These are phyloP conservation scores for Clitoria ternatea DNA, from an alignment of 306 rosid species.

Conservation along the genomic window DNA sequence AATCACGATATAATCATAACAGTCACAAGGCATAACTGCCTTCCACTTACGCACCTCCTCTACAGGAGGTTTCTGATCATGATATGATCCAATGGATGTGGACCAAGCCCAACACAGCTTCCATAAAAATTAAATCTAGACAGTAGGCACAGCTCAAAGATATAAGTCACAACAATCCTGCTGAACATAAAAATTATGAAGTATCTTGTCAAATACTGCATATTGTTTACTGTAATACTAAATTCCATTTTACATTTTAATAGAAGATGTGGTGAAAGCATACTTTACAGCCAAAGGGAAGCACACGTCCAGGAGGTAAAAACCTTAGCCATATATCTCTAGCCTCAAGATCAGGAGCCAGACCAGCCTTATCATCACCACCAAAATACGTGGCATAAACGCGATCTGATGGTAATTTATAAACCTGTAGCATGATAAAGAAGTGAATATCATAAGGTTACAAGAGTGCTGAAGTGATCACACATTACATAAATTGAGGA, in stretches of 20 bases:
- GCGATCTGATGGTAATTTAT: constrained; percentile 68
- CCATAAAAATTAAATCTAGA: neutral
- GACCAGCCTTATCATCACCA: constrained; percentile 84
- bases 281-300: constrained; percentile 95
- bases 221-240: neutral
- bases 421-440: constrained; percentile 49
- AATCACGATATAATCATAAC: neutral
- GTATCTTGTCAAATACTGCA: neutral
- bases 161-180: neutral
- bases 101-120: neutral
- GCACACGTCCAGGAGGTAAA: constrained; percentile 79
- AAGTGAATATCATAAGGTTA: neutral
- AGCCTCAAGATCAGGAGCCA: constrained; percentile 83
- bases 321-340: constrained; percentile 79
- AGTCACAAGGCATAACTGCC: neutral
- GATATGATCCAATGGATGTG: neutral
- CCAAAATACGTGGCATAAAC: constrained; percentile 93
- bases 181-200: neutral
- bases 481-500: neutral
- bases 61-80: neutral
- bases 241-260: constrained; percentile 3
- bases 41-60: neutral
- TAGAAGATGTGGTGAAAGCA: constrained; percentile 13
- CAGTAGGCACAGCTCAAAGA: neutral
- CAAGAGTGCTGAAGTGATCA: neutral